Evolutionary conservation across 2,329 filamentous ascomycete genomes (phyloP).

Genomic region (Aschersonia sp.): DNA sequence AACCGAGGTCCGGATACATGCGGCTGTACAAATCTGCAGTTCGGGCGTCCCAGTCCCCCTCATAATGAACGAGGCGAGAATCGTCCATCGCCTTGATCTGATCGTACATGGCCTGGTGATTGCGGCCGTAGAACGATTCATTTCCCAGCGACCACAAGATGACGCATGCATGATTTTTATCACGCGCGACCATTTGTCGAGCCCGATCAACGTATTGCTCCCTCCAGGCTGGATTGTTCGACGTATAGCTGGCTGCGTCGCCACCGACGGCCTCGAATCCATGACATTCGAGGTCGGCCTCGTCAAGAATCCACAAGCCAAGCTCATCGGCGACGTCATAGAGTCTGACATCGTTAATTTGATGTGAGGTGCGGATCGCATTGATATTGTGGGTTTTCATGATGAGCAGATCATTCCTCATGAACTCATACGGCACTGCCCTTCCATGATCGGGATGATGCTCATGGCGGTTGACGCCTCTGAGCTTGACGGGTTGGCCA

Average conservation of each 20-base stretch:
- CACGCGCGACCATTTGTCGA: slow-evolving; percentile 45
- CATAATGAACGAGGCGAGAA: slow-evolving; percentile 49
- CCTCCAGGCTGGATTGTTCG: slow-evolving; percentile 45
- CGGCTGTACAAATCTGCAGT: slow-evolving; percentile 49
- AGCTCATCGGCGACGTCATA: slow-evolving; percentile 49
- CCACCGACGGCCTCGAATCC: slow-evolving; percentile 28
- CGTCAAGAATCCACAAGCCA: slow-evolving; percentile 48
- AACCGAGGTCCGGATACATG: slow-evolving; percentile 46
- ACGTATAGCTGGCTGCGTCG: slow-evolving; percentile 27
- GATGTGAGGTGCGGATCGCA: slow-evolving; percentile 52
- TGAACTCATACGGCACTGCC: slow-evolving; percentile 44
- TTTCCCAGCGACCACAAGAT: slow-evolving; percentile 63
- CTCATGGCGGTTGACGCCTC: slow-evolving; percentile 58
- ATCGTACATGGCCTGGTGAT: slow-evolving; percentile 54
- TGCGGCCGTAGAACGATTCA: slow-evolving; percentile 55
- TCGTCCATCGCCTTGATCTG: slow-evolving; percentile 42
- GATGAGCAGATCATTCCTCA: slow-evolving; percentile 43
- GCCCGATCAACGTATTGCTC: slow-evolving; percentile 55
- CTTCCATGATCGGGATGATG: slow-evolving; percentile 50
- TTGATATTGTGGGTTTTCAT: slow-evolving; percentile 63
- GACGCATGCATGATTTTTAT: slow-evolving; percentile 46
- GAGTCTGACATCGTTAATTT: slow-evolving; percentile 44
- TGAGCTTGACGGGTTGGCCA: slow-evolving; percentile 47
- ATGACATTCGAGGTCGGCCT: slow-evolving; percentile 40
- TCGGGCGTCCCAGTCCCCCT: slow-evolving; percentile 41